Evolutionary conservation across 2,329 filamentous ascomycete genomes (phyloP), one percentile per base, ranked within the genome.

Genomic region (Colletotrichum sp.): DNA sequence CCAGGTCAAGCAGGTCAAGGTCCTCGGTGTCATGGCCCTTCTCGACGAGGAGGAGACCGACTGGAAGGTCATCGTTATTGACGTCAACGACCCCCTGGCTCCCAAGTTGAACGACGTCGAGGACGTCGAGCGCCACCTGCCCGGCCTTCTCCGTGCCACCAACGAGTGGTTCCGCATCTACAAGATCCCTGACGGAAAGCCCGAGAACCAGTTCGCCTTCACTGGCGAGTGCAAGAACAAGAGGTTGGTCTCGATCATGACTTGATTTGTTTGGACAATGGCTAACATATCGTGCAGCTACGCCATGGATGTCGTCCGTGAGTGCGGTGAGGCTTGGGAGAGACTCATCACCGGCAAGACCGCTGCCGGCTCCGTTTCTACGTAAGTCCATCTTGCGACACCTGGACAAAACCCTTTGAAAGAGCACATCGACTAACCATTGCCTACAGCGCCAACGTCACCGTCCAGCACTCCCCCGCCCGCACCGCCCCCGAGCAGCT

Each of bases 161-260:
- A 99, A 99, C 86, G 97, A 99, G 91, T 99, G 97, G 97, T 99
- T 99, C 96, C 96, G 97, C 88, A 99, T 99, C 93, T 99, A 99
- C 94, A 99, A 99, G 92, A 99, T 99, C 89, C 97, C 97, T 85
- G 97, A 99, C 86, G 97, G 97, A 91, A 99, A 99, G 96, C 96
- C 96, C 83, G 97, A 99, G 94, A 99, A 99, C 93, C 97, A 99
- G 90, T 99, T 99, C 85, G 97, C 97, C 83, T 99, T 99, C 91
- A 98, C 96, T 77, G 97, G 97, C 90, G 97, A 99, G 92, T 99
- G 96, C 95, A 99, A 99, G 94, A 99, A 99, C 94, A 98, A 96
- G 93, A 95, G 94, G 94, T 96, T 81, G 79, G 91, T 81, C 26
- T 55, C 32, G 9, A 7, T 52, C 60, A 26, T 44, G 24, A 3